Percentiles rank a stretch among this genome's conserved stretches.
phyloP scores from a whole-genome alignment of 352 stramenopile genomes.

The Phytopythium ostracodes region DNA sequence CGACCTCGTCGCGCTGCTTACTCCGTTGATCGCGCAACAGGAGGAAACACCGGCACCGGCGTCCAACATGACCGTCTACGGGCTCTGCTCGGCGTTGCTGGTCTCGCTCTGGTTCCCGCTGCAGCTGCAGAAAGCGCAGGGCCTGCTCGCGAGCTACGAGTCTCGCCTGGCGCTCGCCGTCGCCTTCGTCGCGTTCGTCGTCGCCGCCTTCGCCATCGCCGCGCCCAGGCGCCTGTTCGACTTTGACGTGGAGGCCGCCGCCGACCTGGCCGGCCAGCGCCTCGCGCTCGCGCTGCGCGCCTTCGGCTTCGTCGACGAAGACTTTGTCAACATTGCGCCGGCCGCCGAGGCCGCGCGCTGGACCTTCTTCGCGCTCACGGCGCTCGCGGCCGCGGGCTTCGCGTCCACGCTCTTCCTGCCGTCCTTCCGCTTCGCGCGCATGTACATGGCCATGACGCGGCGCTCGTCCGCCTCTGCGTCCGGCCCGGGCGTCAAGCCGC shows the following conservation, averaged over 20 bases:
- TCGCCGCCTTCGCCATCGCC: slow-evolving; percentile 56
- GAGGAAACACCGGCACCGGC: too few species aligned
- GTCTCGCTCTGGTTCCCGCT: slow-evolving; percentile 73
- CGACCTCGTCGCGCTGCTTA: slow-evolving; percentile 35
- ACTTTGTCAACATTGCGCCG: slow-evolving; percentile 44
- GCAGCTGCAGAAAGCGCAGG: slow-evolving; percentile 68
- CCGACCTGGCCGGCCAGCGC: slow-evolving; percentile 27
- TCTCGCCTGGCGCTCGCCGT: slow-evolving; percentile 48
- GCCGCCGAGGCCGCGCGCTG: slow-evolving; percentile 20
- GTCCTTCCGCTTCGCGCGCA: slow-evolving; percentile 72
- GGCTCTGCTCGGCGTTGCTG: slow-evolving; percentile 56
- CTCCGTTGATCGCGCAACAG: too few species aligned
- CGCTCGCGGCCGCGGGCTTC: slow-evolving; percentile 46
- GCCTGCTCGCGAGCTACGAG: slow-evolving; percentile 51
- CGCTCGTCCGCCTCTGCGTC: slow-evolving; percentile 24
- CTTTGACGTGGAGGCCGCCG: slow-evolving; percentile 60
- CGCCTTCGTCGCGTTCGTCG: slow-evolving; percentile 51
- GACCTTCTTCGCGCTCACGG: slow-evolving; percentile 30
- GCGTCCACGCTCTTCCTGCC: slow-evolving; percentile 64
- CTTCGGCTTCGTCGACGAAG: slow-evolving; percentile 55
- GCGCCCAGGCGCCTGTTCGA: slow-evolving; percentile 55
- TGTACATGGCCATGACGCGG: slow-evolving; percentile 70
- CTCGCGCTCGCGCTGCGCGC: slow-evolving; percentile 48
- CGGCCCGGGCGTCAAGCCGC: neutral
- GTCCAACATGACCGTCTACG: slow-evolving; percentile 61